Conservation (phyloP, 192 early-diverging fungal species). For the Coemansia javaensis region DNA sequence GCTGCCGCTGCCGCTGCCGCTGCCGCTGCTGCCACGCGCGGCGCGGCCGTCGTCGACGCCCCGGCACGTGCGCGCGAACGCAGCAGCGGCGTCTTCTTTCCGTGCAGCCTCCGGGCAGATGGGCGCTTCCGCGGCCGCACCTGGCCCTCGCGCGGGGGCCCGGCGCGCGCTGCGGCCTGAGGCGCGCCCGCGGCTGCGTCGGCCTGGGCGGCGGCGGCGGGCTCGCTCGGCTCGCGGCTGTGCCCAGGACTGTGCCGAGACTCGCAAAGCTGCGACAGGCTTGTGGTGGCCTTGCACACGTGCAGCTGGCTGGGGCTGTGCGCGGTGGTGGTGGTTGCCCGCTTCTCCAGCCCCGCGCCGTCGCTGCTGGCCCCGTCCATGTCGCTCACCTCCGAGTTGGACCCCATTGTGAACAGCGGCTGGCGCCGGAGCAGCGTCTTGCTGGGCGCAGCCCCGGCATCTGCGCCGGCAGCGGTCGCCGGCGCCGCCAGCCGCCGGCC, state of each 20-base stretch:
- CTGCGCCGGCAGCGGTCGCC: background rate
- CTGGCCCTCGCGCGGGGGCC: background rate
- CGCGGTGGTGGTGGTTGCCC: background rate
- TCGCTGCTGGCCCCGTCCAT: conserved; percentile 12
- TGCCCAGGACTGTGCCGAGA: background rate
- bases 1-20: background rate
- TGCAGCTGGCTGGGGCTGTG: conserved; percentile 20
- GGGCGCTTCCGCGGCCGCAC: conserved; percentile 16
- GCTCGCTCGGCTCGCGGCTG: no score
- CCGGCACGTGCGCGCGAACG: background rate
- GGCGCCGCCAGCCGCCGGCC: background rate
- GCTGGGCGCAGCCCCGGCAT: background rate
- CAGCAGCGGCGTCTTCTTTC: conserved; percentile 30
- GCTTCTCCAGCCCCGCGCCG: background rate
- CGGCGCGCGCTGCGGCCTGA: background rate
- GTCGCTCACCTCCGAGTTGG: conserved; percentile 44
- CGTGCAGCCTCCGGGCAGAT: conserved; percentile 14
- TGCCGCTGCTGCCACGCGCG: conserved; percentile 14
- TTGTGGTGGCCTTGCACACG: conserved; percentile 40
- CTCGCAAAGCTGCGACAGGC: conserved; percentile 24
- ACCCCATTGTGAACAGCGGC: conserved; percentile 47
- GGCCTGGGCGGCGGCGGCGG: background rate
- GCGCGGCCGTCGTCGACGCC: background rate
- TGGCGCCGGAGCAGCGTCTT: conserved; percentile 10
- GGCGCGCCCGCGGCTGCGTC: background rate